A percentile compares a stretch with the other conserved stretches of the same genome.
phyloP scores from a whole-genome alignment of 495 filamentous ascomycete genomes.

The Xylona heveae region DNA sequence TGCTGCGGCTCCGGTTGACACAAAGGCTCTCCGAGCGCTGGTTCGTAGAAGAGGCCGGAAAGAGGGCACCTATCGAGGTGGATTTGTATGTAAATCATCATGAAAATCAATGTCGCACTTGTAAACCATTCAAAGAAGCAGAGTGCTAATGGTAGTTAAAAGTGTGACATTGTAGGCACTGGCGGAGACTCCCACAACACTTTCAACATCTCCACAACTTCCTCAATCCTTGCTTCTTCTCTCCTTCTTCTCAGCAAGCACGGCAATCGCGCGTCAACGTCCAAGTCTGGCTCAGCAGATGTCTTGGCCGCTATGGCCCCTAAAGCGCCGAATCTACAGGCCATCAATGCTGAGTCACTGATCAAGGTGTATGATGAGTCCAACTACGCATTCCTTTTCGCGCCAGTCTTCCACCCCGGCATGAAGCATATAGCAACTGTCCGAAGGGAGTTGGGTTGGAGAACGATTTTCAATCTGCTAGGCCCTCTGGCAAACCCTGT shows the following conservation, averaged over 20 bases:
- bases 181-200: constrained; percentile 93
- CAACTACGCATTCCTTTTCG: constrained; percentile 93
- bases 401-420: constrained; percentile 85
- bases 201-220: constrained; percentile 91
- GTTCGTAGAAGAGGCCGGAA: constrained; percentile 30
- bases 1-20: constrained; percentile 45
- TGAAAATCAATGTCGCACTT: background rate
- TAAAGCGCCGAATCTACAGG: constrained; percentile 44
- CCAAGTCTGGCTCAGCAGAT: constrained; percentile 87
- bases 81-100: constrained; percentile 28
- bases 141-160: background rate
- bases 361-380: constrained; percentile 44
- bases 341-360: constrained; percentile 49
- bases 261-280: constrained; percentile 89
- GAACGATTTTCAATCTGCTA: constrained; percentile 92
- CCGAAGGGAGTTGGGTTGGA: constrained; percentile 63
- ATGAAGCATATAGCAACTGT: constrained; percentile 74
- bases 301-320: constrained; percentile 54
- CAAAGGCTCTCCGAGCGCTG: constrained; percentile 30
- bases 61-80: constrained; percentile 50
- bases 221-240: constrained; percentile 77
- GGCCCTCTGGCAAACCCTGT: constrained; percentile 83
- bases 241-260: constrained; percentile 76
- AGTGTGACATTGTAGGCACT: constrained; percentile 96
- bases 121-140: constrained; percentile 1